phyloP scores from a whole-genome alignment of 202 grass and related monocot species.

The Panicum virgatum region DNA sequence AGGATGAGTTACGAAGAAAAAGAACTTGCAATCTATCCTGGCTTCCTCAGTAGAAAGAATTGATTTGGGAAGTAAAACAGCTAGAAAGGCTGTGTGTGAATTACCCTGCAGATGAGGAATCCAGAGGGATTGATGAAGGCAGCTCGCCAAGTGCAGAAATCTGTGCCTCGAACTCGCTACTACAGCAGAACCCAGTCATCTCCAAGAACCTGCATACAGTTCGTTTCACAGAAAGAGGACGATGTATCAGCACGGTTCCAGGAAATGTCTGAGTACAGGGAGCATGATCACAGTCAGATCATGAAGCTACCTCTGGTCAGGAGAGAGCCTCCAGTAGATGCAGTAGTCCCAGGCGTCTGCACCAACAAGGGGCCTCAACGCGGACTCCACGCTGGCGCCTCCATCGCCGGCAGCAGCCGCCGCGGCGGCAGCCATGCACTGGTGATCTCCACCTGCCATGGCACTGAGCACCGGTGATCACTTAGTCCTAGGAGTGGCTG shows the following conservation, averaged over 20 bases:
- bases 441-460: conserved; percentile 39
- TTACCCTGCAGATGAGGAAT: conserved; percentile 66
- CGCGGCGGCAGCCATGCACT: neutral
- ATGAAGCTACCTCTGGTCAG: conserved; percentile 57
- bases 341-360: conserved; percentile 75
- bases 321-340: conserved; percentile 80
- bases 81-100: neutral
- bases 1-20: neutral
- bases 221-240: too few relatives aligned
- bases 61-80: neutral
- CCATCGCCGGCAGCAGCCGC: conserved; percentile 19
- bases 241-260: too few relatives aligned
- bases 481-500: conserved; percentile 5
- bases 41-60: neutral
- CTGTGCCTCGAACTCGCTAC: conserved; percentile 48
- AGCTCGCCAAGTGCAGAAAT: conserved; percentile 49
- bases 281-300: neutral
- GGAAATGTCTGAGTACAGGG: neutral
- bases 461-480: conserved; percentile 21
- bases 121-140: conserved; percentile 64
- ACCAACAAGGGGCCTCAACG: conserved; percentile 64
- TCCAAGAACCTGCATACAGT: conserved; percentile 60
- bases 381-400: conserved; percentile 36
- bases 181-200: conserved; percentile 80
- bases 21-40: too few relatives aligned